These are phyloP conservation scores for Chaetomidium leptoderma DNA, from an alignment of 495 filamentous ascomycete species.

Conservation along the genomic window DNA sequence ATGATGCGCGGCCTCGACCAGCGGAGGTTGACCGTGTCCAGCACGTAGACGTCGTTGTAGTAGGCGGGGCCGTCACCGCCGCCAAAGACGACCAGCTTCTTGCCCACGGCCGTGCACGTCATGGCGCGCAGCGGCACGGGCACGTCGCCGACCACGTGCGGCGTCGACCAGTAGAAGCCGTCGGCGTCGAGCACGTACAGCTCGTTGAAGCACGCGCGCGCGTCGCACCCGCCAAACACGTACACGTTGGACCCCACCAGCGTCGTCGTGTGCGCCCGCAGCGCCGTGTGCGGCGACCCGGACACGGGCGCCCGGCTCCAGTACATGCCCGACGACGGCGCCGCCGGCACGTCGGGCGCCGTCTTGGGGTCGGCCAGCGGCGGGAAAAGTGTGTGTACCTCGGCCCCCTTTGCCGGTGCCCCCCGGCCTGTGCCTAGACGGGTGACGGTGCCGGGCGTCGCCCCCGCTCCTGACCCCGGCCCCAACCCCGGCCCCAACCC, in stretches of 20 bases:
- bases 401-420: slow-evolving; percentile 31
- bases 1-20: slow-evolving; percentile 55
- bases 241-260: slow-evolving; percentile 58
- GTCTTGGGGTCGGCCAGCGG: slow-evolving; percentile 54
- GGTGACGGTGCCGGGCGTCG: slow-evolving; percentile 7
- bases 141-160: slow-evolving; percentile 55
- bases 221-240: slow-evolving; percentile 64
- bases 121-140: slow-evolving; percentile 60
- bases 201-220: slow-evolving; percentile 60
- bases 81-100: slow-evolving; percentile 62
- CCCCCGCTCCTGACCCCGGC: slow-evolving; percentile 7
- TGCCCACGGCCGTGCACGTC: slow-evolving; percentile 62
- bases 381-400: slow-evolving; percentile 45
- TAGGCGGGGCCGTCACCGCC: slow-evolving; percentile 63
- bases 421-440: slow-evolving; percentile 29
- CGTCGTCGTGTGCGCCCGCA: slow-evolving; percentile 61
- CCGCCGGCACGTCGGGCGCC: slow-evolving; percentile 53
- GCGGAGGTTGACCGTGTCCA: slow-evolving; percentile 60
- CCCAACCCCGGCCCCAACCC: not conserved
- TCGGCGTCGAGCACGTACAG: slow-evolving; percentile 63
- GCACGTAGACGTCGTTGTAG: slow-evolving; percentile 65
- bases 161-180: slow-evolving; percentile 59
- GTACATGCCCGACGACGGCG: slow-evolving; percentile 66
- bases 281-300: slow-evolving; percentile 51
- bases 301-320: slow-evolving; percentile 58